Base-by-base conservation (phyloP, 1,284 basidiomycete genomes). In the Apiotrichum montevideense region DNA sequence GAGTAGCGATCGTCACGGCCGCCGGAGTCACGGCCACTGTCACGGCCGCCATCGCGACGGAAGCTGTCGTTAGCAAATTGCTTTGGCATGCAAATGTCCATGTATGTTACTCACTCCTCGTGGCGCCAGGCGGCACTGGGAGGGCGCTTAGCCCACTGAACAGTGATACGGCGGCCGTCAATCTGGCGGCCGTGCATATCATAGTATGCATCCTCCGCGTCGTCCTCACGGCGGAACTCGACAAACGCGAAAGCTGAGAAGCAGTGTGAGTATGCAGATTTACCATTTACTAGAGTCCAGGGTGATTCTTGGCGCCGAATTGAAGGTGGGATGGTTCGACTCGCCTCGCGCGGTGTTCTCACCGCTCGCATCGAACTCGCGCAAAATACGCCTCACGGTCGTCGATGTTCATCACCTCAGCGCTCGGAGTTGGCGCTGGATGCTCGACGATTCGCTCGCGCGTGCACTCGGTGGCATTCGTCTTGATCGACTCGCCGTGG, bases 131-230 rank as follows among this genome's bases (percentile, higher is more conserved):
- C 85, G 10, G 87, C 84, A 44, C 87, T 90, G 4, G 89, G 89
- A 46, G 90, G 89, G 66, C 88, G 88, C 75, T 91, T 91, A 55
- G 90, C 90, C 90, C 90, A 93, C 87, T 93, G 66, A 1, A 92
- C 87, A 69, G 87, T 86, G 75, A 92, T 77, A 34, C 88, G 84
- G 54, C 82, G 81, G 32, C 89, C 89, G 74, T 93, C 89, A 70
- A 93, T 89, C 69, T 82, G 78, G 63, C 87, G 81, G 55, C 87
- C 88, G 73, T 92, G 89, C 90, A 92, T 91, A 64, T 91, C 88
- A 70, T 90, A 86, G 75, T 91, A 91, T 37, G 90, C 89, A 65
- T 91, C 88, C 72, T 91, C 89, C 14, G 90, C 90, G 70, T 92
- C 88, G 52, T 87, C 85, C 55, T 82, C 81, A 70, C 83, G 85